Base-by-base conservation (phyloP, 2,329 filamentous ascomycete species). In the Colletotrichum cordylinicola region DNA sequence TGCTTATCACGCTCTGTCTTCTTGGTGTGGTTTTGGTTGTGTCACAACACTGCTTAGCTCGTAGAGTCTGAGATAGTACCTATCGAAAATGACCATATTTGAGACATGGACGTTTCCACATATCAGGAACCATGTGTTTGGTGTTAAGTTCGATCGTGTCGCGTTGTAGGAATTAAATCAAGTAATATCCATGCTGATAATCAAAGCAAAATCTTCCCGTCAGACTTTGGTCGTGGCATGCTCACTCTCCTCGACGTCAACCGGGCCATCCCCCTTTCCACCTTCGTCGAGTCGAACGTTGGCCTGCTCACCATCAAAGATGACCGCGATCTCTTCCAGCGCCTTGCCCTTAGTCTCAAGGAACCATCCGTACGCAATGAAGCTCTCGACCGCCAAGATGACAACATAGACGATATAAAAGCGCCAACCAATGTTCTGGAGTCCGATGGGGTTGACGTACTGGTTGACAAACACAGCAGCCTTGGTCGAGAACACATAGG, bases 321-420 rank as follows among this genome's bases (percentile, higher is more conserved):
- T 82, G 29, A 90, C 78, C 78, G 91, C 90, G 76, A 92, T 92
- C 72, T 91, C 90, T 77, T 92, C 90, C 3, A 92, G 72, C 0
- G 82, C 79, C 21, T 80, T 82, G 27, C 88, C 85, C 77, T 88
- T 89, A 0, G 89, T 90, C 81, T 90, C 88, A 21, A 86, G 86
- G 79, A 91, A 92, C 79, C 78, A 81, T 0, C 79, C 79, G 21
- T 81, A 84, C 2, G 80, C 80, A 67, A 90, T 80, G 61, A 91
- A 87, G 78, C 84, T 89, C 71, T 92, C 86, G 0, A 87, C 86
- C 0, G 84, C 82, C 3, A 88, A 71, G 1, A 86, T 84, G 10
- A 84, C 86, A 56, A 89, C 88, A 71, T 91, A 92, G 18, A 92
- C 85, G 75, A 92, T 89, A 82, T 91, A 92, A 77, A 89, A 92